These are phyloP conservation scores for Alternaria sp. DNA, from an alignment of 2,329 filamentous ascomycete species.

Conservation along the genomic window DNA sequence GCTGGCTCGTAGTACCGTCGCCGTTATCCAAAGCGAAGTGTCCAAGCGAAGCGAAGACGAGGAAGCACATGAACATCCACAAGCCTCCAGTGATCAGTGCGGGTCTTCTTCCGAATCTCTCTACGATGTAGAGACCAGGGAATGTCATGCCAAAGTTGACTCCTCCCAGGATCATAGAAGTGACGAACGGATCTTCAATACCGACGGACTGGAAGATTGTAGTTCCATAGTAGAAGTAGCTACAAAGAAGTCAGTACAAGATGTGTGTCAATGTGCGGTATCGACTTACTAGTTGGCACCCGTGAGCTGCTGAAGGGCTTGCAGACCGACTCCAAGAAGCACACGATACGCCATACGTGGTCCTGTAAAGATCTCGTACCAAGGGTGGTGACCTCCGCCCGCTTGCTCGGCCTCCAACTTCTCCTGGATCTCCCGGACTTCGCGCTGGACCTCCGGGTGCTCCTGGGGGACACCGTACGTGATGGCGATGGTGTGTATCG, in stretches of 20 bases:
- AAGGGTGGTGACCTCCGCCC: conserved; percentile 42
- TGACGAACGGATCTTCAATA: conserved; percentile 53
- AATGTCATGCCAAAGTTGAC: conserved; percentile 58
- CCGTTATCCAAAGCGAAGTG: conserved; percentile 51
- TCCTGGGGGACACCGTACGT: conserved; percentile 63
- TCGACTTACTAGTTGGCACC: conserved; percentile 69
- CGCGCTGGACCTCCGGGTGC: conserved; percentile 60
- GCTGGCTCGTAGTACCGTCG: conserved; percentile 43
- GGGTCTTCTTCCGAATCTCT: conserved; percentile 54
- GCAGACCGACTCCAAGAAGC: conserved; percentile 65
- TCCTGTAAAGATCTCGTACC: conserved; percentile 67
- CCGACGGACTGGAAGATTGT: conserved; percentile 53
- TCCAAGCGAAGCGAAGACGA: conserved; percentile 58
- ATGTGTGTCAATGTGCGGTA: not conserved
- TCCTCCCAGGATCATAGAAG: conserved; percentile 55
- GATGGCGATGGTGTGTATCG: conserved; percentile 59
- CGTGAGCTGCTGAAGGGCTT: conserved; percentile 71
- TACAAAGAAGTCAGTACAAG: not conserved
- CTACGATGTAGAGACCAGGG: conserved; percentile 55
- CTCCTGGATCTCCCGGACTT: conserved; percentile 62
- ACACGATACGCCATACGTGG: conserved; percentile 73
- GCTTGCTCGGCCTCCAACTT: conserved; percentile 62
- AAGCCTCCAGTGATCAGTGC: conserved; percentile 53
- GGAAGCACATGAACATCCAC: conserved; percentile 65
- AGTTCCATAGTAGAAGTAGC: conserved; percentile 64